Evolutionary conservation across 345 rosid genomes (phyloP).

Genomic region (Citrus sp.): DNA sequence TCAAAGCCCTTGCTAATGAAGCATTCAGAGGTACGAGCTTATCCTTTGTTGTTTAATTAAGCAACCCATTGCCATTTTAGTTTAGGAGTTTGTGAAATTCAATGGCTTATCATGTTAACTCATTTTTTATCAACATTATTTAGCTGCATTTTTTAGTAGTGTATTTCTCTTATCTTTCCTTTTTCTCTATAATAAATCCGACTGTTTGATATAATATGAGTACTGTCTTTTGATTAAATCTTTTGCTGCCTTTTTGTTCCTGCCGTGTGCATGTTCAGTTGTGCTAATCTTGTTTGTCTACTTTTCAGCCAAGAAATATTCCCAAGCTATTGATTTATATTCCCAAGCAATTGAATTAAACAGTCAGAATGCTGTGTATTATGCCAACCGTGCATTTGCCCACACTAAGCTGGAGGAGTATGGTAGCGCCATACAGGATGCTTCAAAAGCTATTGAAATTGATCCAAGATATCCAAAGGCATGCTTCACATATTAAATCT

Average conservation of each 20-base stretch:
- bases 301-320: slow-evolving; percentile 65
- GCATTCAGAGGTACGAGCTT: slow-evolving; percentile 44
- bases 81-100: not conserved
- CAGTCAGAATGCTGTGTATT: slow-evolving; percentile 76
- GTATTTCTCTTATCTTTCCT: not conserved
- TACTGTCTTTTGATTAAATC: not conserved
- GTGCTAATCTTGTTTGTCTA: slow-evolving; percentile 12
- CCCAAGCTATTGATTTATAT: slow-evolving; percentile 79
- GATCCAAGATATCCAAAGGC: slow-evolving; percentile 89
- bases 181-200: not conserved
- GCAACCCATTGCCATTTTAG: not conserved
- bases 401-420: slow-evolving; percentile 94
- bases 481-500: slow-evolving; percentile 7
- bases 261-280: not conserved
- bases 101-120: not conserved
- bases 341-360: slow-evolving; percentile 74
- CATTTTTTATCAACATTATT: not conserved
- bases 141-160: not conserved
- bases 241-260: not conserved
- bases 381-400: slow-evolving; percentile 95
- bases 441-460: slow-evolving; percentile 82
- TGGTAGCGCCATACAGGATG: slow-evolving; percentile 96
- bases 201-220: not conserved
- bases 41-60: not conserved
- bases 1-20: slow-evolving; percentile 53